Base-by-base conservation (phyloP, 257 asterid species). In the Cynanchum wilfordii region DNA sequence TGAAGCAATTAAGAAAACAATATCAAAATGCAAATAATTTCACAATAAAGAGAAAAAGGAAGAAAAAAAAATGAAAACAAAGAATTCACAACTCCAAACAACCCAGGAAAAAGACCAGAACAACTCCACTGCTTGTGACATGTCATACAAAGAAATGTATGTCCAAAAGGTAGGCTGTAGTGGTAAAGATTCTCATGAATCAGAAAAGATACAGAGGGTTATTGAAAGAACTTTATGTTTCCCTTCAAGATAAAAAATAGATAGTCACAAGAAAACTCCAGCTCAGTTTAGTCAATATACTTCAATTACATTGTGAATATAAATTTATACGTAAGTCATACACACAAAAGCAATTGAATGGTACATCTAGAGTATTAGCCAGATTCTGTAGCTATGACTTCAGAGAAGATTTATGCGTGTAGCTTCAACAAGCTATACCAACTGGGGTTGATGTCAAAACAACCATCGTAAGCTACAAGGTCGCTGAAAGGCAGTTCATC, bases 1-100 rank as follows among this genome's bases (percentile, higher is more conserved):
- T 93, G 75, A 80, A 76, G 40, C 4, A 38, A 68, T 50, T 33
- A 33, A 33, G 68, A 74, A 66, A 75, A 71, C 63, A 76, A 70
- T 38, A 69, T 69, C 29, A 57, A n/a, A 66, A 10, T 51, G 10
- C 24, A 70, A 51, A 60, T 20, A 25, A 25, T 8, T 36, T 5
- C 36, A 33, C 44, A 12, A 11, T 20, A 54, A 20, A 50, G 22
- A 55, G 3, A 33, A 13, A 49, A 27, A 10, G 27, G 12, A 50
- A 16, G 5, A 25, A 7, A 13, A 30, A 38, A 13, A 51, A 52
- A 52, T 1, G 25, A n/a, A 17, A 50, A 8, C 19, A 24, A 22
- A 24, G 17, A 57, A 24, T 22, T 57, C 13, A 25, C 36, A 24
- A n/a, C 62, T 56, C 62, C 4, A 10, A 56, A n/a, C 62, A 56